Evolutionary conservation across 768 basidiomycete species (phyloP).

Genomic region (Suillus decipiens): DNA sequence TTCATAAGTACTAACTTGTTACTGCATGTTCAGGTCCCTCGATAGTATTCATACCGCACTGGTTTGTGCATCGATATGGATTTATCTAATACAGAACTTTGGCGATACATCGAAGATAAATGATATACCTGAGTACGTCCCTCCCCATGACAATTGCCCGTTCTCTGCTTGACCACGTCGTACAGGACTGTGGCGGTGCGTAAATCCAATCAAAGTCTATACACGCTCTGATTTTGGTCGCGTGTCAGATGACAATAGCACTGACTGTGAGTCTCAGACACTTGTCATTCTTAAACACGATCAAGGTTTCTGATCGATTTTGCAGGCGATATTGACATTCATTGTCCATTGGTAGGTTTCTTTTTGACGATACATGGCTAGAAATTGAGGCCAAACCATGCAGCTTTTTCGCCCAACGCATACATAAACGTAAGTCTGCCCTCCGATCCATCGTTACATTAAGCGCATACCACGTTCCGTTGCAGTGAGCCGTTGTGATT

Average conservation of each 20-base stretch:
- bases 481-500: conserved; percentile 30
- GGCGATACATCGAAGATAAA: conserved; percentile 42
- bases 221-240: conserved; percentile 5
- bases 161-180: not conserved
- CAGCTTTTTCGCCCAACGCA: conserved; percentile 43
- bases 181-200: conserved; percentile 30
- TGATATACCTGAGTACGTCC: conserved; percentile 44
- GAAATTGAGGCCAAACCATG: conserved; percentile 2
- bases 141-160: not conserved
- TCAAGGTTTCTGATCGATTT: conserved; percentile 17
- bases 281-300: not conserved
- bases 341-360: conserved; percentile 50
- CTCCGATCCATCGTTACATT: conserved; percentile 1
- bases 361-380: not conserved
- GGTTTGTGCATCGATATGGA: conserved; percentile 43
- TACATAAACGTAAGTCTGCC: conserved; percentile 38
- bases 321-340: conserved; percentile 49
- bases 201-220: not conserved
- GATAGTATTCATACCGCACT: conserved; percentile 44
- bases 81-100: conserved; percentile 45
- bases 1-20: not conserved
- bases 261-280: conserved; percentile 29
- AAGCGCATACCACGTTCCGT: conserved; percentile 1
- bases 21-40: conserved; percentile 24
- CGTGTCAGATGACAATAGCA: conserved; percentile 28